Base-by-base conservation (phyloP, 345 rosid genomes). In the Ailanthus altissimus region DNA sequence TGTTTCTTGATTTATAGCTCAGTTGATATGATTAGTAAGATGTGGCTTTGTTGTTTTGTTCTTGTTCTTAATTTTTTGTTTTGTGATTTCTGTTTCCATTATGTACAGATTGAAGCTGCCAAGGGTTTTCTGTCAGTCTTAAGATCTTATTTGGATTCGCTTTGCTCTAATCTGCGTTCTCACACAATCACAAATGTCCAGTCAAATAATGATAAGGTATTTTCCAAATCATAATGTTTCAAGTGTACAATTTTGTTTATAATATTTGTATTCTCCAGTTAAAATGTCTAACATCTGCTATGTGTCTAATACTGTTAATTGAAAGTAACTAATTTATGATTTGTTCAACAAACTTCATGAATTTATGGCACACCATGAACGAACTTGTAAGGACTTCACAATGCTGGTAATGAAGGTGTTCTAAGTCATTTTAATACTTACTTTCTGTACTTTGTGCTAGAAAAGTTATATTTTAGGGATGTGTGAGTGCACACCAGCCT, bases 171-270 rank as follows among this genome's bases (percentile, higher is more conserved):
- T 85, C 83, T 95, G 54, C 97, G 96, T 2, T 95, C 99, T 0
- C 97, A 95, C 75, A 95, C 99, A 53, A 95, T 95, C 67, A 95
- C 99, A 78, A 93, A 95, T 82, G 99, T 95, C 61, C 99, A 95
- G 77, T 95, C 98, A 73, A 95, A 95, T 77, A 92, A 93, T 26
- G 99, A 93, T 74, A 95, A 95, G 99, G 99, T 67, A 49, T 76
- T 53, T 43, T 65, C 12, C 50, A 21, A 49, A 73, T 25, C 28
- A 40, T 7, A 53, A 32, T 43, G 38, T 54, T 6, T 74, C 57
- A 63, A 50, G 15, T 46, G 23, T 21, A 38, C 5, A 54, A 36
- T 50, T 28, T 46, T 63, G 40, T 47, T 26, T 32, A 5, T 7
- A 49, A 13, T 49, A 32, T 13, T 72, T 42, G 18, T 14, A 42